Evolutionary conservation across 208 protist species (phyloP).

Genomic region (Leishmania tropica): DNA sequence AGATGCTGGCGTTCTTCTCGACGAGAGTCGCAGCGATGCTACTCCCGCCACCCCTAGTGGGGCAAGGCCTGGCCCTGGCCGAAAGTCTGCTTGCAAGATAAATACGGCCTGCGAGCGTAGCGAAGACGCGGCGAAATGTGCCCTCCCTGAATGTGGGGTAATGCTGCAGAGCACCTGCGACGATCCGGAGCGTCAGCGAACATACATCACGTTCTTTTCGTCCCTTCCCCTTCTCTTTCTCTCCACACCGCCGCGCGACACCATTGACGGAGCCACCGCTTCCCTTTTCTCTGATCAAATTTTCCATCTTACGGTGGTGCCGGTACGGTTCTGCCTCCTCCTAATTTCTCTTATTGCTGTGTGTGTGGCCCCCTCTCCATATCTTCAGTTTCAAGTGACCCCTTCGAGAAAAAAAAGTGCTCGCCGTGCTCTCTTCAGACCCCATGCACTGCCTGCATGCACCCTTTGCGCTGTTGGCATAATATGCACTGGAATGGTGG

Average conservation of each 20-base stretch:
- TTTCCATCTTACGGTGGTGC: not conserved
- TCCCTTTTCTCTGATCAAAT: not conserved
- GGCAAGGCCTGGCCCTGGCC: not conserved
- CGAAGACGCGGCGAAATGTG: not conserved
- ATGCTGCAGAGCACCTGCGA: not conserved
- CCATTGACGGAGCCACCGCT: not conserved
- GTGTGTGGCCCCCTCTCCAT: too few species aligned
- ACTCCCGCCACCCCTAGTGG: not conserved
- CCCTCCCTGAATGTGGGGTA: not conserved
- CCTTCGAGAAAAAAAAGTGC: too few species aligned
- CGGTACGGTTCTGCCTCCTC: not conserved
- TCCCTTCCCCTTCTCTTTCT: not conserved
- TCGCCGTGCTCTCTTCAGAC: not conserved
- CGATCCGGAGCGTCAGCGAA: not conserved
- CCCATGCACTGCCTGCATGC: not conserved
- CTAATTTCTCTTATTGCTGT: not conserved
- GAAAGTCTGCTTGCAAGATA: not conserved
- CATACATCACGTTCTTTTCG: not conserved
- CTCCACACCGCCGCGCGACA: not conserved
- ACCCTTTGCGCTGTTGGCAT: not conserved
- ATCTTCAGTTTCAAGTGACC: too few species aligned
- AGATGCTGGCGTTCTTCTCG: not conserved
- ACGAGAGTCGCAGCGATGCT: not conserved
- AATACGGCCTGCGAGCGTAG: not conserved
- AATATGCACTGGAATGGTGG: not conserved